Evolutionary conservation across 2,329 filamentous ascomycete genomes (phyloP).

Genomic region (Sporothrix sp.): DNA sequence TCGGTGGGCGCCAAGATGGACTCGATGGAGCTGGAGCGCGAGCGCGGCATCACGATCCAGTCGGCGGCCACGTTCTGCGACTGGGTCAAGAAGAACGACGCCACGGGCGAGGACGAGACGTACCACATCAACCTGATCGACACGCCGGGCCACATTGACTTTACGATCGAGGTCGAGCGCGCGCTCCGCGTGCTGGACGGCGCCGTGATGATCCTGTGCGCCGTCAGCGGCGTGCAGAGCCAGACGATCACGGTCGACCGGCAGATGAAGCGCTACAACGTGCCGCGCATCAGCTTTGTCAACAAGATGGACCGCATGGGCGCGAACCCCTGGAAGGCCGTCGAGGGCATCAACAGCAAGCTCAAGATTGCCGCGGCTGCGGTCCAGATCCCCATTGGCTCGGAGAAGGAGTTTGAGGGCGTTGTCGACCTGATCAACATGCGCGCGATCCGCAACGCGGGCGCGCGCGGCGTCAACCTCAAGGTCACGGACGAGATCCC

Average conservation of each 20-base stretch:
- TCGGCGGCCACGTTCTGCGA: conserved; percentile 97
- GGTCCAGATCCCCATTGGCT: conserved; percentile 86
- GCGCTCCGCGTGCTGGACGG: conserved; percentile 91
- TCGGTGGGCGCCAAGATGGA: conserved; percentile 98
- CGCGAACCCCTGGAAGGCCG: conserved; percentile 92
- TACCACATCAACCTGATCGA: conserved; percentile 99
- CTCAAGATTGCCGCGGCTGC: conserved; percentile 87
- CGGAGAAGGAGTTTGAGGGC: conserved; percentile 83
- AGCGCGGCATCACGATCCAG: conserved; percentile 98
- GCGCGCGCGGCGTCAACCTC: conserved; percentile 67
- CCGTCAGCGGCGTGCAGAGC: conserved; percentile 91
- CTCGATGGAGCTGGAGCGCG: conserved; percentile 96
- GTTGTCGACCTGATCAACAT: conserved; percentile 88
- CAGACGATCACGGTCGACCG: conserved; percentile 97
- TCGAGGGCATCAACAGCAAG: conserved; percentile 96
- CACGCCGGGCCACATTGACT: conserved; percentile 96
- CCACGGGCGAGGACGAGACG: conserved; percentile 69
- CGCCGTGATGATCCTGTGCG: conserved; percentile 96
- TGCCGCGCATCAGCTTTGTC: conserved; percentile 89
- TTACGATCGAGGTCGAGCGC: conserved; percentile 96
- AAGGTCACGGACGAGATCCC: conserved; percentile 72
- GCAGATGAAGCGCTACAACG: conserved; percentile 97
- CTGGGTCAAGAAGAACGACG: conserved; percentile 70
- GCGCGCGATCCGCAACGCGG: conserved; percentile 90
- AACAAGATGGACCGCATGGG: conserved; percentile 99